Base-by-base conservation (phyloP, 169 alveolate species). In the Haemoproteus tartakovskyi region DNA sequence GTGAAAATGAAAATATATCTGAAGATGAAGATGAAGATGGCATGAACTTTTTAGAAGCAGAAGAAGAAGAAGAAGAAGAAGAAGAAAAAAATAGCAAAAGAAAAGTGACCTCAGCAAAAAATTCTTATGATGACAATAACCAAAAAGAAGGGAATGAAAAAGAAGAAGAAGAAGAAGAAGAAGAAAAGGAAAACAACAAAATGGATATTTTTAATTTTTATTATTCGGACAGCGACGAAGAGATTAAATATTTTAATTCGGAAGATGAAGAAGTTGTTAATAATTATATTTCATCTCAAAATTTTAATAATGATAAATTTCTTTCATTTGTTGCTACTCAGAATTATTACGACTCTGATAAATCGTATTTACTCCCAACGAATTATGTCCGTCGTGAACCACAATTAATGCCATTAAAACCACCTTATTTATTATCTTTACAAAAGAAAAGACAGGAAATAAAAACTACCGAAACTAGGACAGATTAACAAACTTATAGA, bases 271-370 rank as follows among this genome's bases (percentile, higher is more conserved):
- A 67, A 26, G 14, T 33, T 52, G 51, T 67, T 9, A 52, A 67
- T 54, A 47, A 67, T 29, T 52, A 67, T 46, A 52, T 67, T 41
- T 24, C 82, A 27, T 67, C 82, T 14, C 60, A 67, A 40, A 14
- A 18, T 37, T 67, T 43, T 52, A 40, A 26, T 46, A 67, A 41
- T 29, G 50, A 52, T 2, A 67, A 67, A 54, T 26, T 67, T 24
- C 56, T 67, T 54, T 51, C 82, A n/a, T 67, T 67, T 54, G 60
- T 67, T 33, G 70, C 82, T 6, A 67, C 82, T 11, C 40, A 67
- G 36, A 67, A 67, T 67, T 67, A 67, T 38, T 67, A 67, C 33
- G 82, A 67, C 47, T 67, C 82, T 12, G 82, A 67, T 33, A 67
- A 67, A 16, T 67, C 82, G 8, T 67, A 67, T 47, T 67, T 67